phyloP scores from a whole-genome alignment of 768 basidiomycete species.

The Austroboletus festivus region DNA sequence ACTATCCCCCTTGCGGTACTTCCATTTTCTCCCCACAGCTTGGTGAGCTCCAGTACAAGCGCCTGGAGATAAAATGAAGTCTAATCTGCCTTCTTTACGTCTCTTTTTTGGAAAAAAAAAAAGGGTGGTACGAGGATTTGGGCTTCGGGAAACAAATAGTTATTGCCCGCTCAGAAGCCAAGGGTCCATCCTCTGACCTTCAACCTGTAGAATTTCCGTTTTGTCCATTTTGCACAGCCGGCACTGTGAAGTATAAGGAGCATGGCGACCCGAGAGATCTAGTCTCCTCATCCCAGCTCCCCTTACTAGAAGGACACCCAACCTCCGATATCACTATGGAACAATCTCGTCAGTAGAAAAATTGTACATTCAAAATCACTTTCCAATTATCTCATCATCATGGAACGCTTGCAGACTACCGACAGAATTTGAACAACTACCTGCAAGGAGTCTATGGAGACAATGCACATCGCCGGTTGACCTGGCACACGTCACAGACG shows the following conservation, averaged over 20 bases:
- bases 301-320: not conserved
- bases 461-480: slow-evolving; percentile 10
- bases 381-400: slow-evolving; percentile 1
- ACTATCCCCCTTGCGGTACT: not conserved
- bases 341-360: slow-evolving; percentile 17
- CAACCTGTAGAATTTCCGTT: slow-evolving; percentile 24
- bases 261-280: not conserved
- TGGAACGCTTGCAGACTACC: slow-evolving; percentile 11
- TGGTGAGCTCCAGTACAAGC: slow-evolving; percentile 18
- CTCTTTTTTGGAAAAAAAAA: not conserved
- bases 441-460: slow-evolving; percentile 16
- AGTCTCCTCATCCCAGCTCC: not conserved
- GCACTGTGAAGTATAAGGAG: slow-evolving; percentile 16
- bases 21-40: slow-evolving; percentile 18
- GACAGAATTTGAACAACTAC: slow-evolving; percentile 24
- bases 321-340: slow-evolving; percentile 3
- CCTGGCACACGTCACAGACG: slow-evolving; percentile 13
- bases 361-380: no score
- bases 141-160: not conserved
- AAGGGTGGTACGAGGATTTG: not conserved
- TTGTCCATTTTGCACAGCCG: slow-evolving; percentile 9
- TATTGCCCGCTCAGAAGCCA: not conserved
- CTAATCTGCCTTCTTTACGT: not conserved
- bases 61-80: slow-evolving; percentile 3
- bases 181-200: slow-evolving; percentile 4